A percentile compares a stretch with the other conserved stretches of the same genome.
Evolutionary conservation across 768 basidiomycete genomes (phyloP).

Genomic region (Kwoniella dejecticola): DNA sequence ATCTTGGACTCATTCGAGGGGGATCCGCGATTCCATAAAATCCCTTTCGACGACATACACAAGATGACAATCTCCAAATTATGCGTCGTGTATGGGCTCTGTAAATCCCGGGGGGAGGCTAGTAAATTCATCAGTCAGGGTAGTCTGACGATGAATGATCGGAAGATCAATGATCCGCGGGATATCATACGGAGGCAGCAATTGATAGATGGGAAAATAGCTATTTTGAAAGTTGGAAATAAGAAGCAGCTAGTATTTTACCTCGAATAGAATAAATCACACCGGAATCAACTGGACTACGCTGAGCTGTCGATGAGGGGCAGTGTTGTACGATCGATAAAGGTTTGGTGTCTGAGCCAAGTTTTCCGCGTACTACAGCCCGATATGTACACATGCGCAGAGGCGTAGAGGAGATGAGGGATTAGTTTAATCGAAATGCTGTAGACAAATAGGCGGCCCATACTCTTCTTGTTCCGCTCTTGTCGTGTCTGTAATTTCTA

Average conservation of each 20-base stretch:
- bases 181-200: conserved; percentile 58
- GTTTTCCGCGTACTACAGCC: too few relatives aligned
- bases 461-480: too few relatives aligned
- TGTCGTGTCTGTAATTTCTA: too few relatives aligned
- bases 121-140: conserved; percentile 65
- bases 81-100: conserved; percentile 63
- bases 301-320: too few relatives aligned
- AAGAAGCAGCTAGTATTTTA: conserved; percentile 67
- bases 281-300: too few relatives aligned
- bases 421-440: too few relatives aligned
- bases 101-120: conserved; percentile 71
- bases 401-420: too few relatives aligned
- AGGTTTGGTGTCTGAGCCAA: too few relatives aligned
- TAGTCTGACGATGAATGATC: conserved; percentile 74
- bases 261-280: conserved; percentile 35
- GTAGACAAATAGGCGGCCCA: too few relatives aligned
- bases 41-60: conserved; percentile 62
- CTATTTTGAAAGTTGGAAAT: conserved; percentile 72
- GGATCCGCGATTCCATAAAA: conserved; percentile 66
- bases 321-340: too few relatives aligned
- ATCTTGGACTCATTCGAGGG: conserved; percentile 66
- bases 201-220: conserved; percentile 65
- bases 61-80: conserved; percentile 65
- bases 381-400: too few relatives aligned
- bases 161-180: conserved; percentile 61